Base-by-base conservation (phyloP, 257 asterid genomes). In the Prunella vulgaris region DNA sequence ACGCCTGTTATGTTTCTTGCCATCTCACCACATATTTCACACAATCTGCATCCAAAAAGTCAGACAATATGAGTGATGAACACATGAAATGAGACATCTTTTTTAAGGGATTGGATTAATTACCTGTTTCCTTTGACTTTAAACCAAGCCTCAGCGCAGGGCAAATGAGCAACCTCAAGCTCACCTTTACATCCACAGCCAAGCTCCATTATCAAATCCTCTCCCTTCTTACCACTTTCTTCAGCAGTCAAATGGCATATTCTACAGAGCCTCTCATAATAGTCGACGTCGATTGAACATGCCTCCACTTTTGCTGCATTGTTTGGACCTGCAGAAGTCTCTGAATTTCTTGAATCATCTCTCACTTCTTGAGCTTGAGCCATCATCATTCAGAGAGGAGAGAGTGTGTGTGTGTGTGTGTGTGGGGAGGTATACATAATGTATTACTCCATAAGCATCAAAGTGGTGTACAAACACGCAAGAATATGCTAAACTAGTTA, bases 121-220 rank as follows among this genome's bases (percentile, higher is more conserved):
- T 71, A 90, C 95, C 90, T 84, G 60, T 90, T 86, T 58, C 97
- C 95, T 71, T 68, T 87, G 27, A 86, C 77, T 66, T 76, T 79
- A 69, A 88, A 91, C 93, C 93, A 89, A 9, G 90, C 82, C 71
- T 88, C 88, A 1, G 93, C 90, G 68, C 97, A 89, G 27, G 63
- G 79, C 63, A 68, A 30, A 73, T 87, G 97, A 22, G 87, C 92
- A 68, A 76, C 74, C 13, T 86, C 90, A 69, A 92, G 90, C 74
- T 92, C 96, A 14, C 96, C 96, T 72, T 82, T 89, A 77, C 97
- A 89, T 2, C 86, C 92, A 68, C 97, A 92, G 13, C 96, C 96
- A 76, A 92, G 84, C 83, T 83, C 90, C 60, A 35, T 35, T 2
- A 82, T 78, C 81, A 92, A 66, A 66, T 83, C 90, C 13, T 13